Evolutionary conservation across 2,329 filamentous ascomycete species (phyloP), one percentile per base, ranked within the genome.

Genomic region (Pseudogymnoascus sp.): DNA sequence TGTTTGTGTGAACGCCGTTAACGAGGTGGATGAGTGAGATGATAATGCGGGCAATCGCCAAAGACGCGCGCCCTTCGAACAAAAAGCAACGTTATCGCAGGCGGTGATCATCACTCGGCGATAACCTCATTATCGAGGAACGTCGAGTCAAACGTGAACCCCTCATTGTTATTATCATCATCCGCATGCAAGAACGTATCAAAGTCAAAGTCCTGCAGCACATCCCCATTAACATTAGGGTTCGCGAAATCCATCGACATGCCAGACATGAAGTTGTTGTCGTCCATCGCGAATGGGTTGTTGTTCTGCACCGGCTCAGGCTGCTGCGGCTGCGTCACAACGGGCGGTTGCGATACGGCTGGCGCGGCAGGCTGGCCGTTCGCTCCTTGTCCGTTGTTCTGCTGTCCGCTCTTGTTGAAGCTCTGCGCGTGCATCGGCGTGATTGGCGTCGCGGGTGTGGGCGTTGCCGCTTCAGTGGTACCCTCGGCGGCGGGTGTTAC

Each of bases 141-240:
- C 3, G 35, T n/a, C 3, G 77, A 72, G 64, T 75, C 75, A 68
- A 87, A 86, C 72, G 82, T 81, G 64, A 86, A 87, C 17, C 17
- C 17, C 4, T 69, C 63, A 54, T 68, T 72, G 44, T 74, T 72
- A 41, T 75, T 75, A 40, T 78, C 79, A 54, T 80, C 80, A 63
- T 81, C 78, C 61, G 81, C 78, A 65, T 87, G 83, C 6, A 88
- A 74, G 75, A 88, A 88, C 1, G 84, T 86, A 71, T 88, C 85
- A 66, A 88, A 83, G 66, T 88, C 85, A 67, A 88, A 88, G 65
- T 86, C 84, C 67, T 83, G 84, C 57, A 88, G 76, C 36, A 87
- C 84, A 68, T 87, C 80, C 60, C 74, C 74, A 5, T 78, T 77
- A 63, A 77, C 76, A 26, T 81, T 71, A 1, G 83, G 81, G 65